Percentiles rank a stretch among this genome's conserved stretches.
These are phyloP conservation scores for Geotrichum ghanense DNA, from an alignment of 805 yeast species.

Conservation along the genomic window DNA sequence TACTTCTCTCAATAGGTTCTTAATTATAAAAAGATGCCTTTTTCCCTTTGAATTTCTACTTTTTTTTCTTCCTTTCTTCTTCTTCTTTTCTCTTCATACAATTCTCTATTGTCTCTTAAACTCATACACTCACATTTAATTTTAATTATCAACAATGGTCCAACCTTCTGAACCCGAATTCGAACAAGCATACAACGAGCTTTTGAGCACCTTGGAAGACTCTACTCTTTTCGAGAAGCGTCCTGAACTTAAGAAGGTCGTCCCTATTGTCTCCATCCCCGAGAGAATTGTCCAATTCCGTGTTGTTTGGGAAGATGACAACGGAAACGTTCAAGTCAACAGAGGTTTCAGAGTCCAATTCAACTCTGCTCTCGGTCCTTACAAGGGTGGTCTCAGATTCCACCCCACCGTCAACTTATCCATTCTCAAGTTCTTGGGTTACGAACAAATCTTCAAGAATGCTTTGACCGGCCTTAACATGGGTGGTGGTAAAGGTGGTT, in stretches of 20 bases:
- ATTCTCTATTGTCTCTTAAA: no score
- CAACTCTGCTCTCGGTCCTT: slow-evolving; percentile 97
- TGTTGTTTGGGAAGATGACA: slow-evolving; percentile 96
- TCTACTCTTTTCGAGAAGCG: slow-evolving; percentile 80
- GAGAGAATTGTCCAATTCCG: slow-evolving; percentile 96
- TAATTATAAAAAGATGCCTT: background rate
- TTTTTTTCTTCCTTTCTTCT: background rate
- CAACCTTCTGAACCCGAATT: slow-evolving; percentile 95
- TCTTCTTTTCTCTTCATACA: background rate
- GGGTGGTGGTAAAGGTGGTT: slow-evolving; percentile 99
- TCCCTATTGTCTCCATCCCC: slow-evolving; percentile 86
- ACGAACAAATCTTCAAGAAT: slow-evolving; percentile 97
- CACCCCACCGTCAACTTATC: slow-evolving; percentile 96
- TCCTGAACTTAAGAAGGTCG: slow-evolving; percentile 81
- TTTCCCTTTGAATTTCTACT: background rate
- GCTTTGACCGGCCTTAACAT: slow-evolving; percentile 94
- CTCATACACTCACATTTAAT: no score
- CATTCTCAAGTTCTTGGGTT: slow-evolving; percentile 90
- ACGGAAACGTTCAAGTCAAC: slow-evolving; percentile 85
- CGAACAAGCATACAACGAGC: slow-evolving; percentile 96
- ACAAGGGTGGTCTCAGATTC: slow-evolving; percentile 97
- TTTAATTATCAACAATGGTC: slow-evolving; percentile 49
- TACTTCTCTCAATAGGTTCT: no score
- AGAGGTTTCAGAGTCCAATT: slow-evolving; percentile 97
- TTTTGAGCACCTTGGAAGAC: slow-evolving; percentile 76